phyloP scores from a whole-genome alignment of 495 filamentous ascomycete genomes.

The Cercophora scortea region DNA sequence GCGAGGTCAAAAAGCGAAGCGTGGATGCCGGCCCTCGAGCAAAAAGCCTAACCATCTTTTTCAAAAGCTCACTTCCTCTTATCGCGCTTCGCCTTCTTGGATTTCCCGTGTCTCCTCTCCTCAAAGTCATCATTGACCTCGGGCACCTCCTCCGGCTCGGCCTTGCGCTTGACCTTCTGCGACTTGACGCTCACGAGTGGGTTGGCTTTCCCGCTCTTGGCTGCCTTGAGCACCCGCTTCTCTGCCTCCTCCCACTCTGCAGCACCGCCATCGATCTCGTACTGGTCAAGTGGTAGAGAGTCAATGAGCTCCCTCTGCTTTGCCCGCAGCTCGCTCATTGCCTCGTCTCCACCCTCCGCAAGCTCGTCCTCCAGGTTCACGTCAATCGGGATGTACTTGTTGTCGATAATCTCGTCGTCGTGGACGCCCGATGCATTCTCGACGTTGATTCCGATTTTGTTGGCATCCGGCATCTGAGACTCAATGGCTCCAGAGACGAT shows the following conservation, averaged over 20 bases:
- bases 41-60: too few species aligned
- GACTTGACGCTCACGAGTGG: slow-evolving; percentile 79
- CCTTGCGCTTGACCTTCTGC: slow-evolving; percentile 71
- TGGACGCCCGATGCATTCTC: slow-evolving; percentile 45
- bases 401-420: slow-evolving; percentile 56
- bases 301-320: slow-evolving; percentile 83
- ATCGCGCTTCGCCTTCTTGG: slow-evolving; percentile 51
- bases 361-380: slow-evolving; percentile 77
- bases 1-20: too few species aligned
- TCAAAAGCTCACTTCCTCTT: slow-evolving; percentile 2
- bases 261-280: slow-evolving; percentile 66
- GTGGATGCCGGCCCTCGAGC: too few species aligned
- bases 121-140: slow-evolving; percentile 53
- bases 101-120: slow-evolving; percentile 40
- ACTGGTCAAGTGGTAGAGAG: slow-evolving; percentile 80
- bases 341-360: slow-evolving; percentile 71
- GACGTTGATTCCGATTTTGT: slow-evolving; percentile 43
- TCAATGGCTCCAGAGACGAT: slow-evolving; percentile 69
- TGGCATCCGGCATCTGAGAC: slow-evolving; percentile 56
- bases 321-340: slow-evolving; percentile 55
- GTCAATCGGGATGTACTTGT: slow-evolving; percentile 60
- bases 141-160: slow-evolving; percentile 55
- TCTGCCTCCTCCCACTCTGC: slow-evolving; percentile 79
- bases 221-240: slow-evolving; percentile 55
- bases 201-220: slow-evolving; percentile 49